These are phyloP conservation scores for Talaromyces rugulosus DNA, from an alignment of 2,329 filamentous ascomycete species.

Conservation along the genomic window DNA sequence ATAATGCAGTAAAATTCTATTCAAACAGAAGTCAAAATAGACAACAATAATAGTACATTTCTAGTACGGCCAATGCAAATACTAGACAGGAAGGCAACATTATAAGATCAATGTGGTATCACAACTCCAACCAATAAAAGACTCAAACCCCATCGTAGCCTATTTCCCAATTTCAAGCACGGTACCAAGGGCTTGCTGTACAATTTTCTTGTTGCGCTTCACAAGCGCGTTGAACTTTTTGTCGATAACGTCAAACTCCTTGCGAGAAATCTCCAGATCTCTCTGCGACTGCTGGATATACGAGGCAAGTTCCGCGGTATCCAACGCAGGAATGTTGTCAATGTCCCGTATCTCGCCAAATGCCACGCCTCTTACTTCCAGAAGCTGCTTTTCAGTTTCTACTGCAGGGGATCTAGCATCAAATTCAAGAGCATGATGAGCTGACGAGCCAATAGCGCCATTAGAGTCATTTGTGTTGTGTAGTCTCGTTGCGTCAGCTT, in stretches of 20 bases:
- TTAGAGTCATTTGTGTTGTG: constrained; percentile 28
- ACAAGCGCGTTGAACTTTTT: constrained; percentile 40
- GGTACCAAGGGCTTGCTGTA: constrained; percentile 35
- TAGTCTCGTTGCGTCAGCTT: constrained; percentile 38
- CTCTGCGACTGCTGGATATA: constrained; percentile 44
- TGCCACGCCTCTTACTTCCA: constrained; percentile 28
- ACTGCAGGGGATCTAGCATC: constrained; percentile 30
- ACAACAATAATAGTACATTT: background rate
- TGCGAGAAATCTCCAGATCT: constrained; percentile 68
- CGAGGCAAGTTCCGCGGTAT: constrained; percentile 35
- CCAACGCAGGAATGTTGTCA: constrained; percentile 40
- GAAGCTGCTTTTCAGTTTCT: constrained; percentile 34
- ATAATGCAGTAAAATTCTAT: background rate
- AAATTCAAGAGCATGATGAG: constrained; percentile 28
- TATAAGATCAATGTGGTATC: background rate
- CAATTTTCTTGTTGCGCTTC: constrained; percentile 41
- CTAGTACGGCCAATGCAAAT: background rate
- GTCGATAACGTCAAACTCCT: constrained; percentile 56
- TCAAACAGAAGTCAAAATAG: background rate
- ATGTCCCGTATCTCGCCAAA: constrained; percentile 30
- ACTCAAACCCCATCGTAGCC: background rate
- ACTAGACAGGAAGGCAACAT: background rate
- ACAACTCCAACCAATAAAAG: background rate
- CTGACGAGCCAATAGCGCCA: constrained; percentile 15
- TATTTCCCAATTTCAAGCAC: constrained; percentile 19